A percentile compares a stretch with the other conserved stretches of the same genome.
Conservation (phyloP, 2,329 filamentous ascomycete genomes). For the Coleophoma crateriformis region DNA sequence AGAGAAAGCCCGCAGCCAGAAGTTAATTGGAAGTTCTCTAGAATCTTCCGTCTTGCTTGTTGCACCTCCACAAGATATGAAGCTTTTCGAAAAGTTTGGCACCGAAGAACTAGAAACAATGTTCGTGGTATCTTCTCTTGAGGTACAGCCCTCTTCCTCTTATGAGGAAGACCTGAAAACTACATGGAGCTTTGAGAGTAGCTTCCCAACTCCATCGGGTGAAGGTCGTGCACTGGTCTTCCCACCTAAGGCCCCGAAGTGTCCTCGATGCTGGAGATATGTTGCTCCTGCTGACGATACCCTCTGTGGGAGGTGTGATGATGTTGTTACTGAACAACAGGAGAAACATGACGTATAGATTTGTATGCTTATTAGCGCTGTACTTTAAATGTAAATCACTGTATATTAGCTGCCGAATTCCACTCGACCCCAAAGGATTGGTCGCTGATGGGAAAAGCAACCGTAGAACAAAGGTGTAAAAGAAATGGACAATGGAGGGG, state of each 20-base stretch:
- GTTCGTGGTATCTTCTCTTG: conserved; percentile 65
- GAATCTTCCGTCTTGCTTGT: conserved; percentile 65
- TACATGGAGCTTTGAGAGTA: conserved; percentile 39
- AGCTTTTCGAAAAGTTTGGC: conserved; percentile 21
- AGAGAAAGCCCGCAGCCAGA: conserved; percentile 66
- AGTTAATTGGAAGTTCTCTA: conserved; percentile 73
- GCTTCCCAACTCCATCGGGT: conserved; percentile 17
- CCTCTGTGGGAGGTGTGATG: conserved; percentile 70
- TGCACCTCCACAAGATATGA: conserved; percentile 29
- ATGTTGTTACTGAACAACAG: conserved; percentile 40
- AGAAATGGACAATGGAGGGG: no score
- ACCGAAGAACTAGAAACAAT: conserved; percentile 42
- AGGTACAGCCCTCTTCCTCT: conserved; percentile 7
- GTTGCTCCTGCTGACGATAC: conserved; percentile 59
- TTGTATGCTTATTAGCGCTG: no score
- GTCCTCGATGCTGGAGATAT: conserved; percentile 85
- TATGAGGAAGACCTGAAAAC: conserved; percentile 23
- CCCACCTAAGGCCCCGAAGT: conserved; percentile 59
- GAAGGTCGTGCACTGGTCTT: conserved; percentile 20
- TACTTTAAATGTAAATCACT: no score
- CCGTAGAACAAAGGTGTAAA: no score
- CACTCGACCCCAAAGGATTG: no score
- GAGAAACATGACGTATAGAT: no score
- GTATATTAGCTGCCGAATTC: no score
- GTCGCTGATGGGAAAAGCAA: no score